phyloP scores from a whole-genome alignment of 1,139 yeast species.

The Yamadazyma dendronema region DNA sequence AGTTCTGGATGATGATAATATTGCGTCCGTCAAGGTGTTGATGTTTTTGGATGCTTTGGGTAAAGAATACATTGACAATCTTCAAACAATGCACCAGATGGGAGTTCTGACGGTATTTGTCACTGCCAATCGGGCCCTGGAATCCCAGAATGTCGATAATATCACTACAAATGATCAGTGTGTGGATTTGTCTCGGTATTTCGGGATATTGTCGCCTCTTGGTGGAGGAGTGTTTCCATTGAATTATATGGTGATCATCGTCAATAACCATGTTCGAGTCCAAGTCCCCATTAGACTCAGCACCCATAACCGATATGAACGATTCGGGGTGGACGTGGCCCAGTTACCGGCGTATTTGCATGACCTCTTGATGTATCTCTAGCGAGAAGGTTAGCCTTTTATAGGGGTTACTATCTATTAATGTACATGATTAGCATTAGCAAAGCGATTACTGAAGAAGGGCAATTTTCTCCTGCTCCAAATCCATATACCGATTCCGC shows the following conservation, averaged over 20 bases:
- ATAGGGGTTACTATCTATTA: too few species aligned
- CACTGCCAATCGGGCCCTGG: conserved; percentile 13
- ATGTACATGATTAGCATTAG: too few species aligned
- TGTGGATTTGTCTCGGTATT: conserved; percentile 22
- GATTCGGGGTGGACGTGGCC: conserved; percentile 16
- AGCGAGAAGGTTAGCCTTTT: conserved; percentile 1
- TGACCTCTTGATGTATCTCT: conserved; percentile 21
- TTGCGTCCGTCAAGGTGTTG: conserved; percentile 12
- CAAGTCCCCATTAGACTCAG: conserved; percentile 22
- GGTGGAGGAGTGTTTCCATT: conserved; percentile 54
- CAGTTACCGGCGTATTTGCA: conserved; percentile 19
- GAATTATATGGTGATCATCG: conserved; percentile 37
- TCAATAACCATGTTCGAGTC: conserved; percentile 23
- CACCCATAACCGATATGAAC: conserved; percentile 11
- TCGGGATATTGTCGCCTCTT: conserved; percentile 41
- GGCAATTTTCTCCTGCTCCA: conserved; percentile 49
- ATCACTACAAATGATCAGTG: conserved; percentile 16
- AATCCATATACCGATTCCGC: conserved; percentile 48
- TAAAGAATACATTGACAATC: conserved; percentile 22
- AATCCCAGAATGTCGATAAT: background rate
- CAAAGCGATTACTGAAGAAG: conserved; percentile 38
- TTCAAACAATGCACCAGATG: conserved; percentile 8
- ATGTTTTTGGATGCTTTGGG: conserved; percentile 31
- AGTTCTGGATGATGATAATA: conserved; percentile 7
- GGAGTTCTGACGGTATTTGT: conserved; percentile 16